Evolutionary conservation across 2,329 filamentous ascomycete species (phyloP).

Genomic region (Sphaerulina musiva): DNA sequence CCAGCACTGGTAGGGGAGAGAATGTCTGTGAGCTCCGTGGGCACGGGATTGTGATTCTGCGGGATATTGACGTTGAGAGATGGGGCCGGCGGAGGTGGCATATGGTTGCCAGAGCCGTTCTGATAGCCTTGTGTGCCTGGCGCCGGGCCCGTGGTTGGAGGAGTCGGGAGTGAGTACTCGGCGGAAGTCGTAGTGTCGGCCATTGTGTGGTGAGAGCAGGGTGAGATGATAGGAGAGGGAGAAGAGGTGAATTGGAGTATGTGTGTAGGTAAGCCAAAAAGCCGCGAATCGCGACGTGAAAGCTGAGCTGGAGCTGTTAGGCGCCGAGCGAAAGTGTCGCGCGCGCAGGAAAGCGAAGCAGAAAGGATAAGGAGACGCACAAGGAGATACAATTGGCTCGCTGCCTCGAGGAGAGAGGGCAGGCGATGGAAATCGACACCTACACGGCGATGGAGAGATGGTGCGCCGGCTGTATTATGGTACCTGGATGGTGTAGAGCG

Average conservation of each 20-base stretch:
- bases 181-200: conserved; percentile 62
- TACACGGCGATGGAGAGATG: conserved; percentile 8
- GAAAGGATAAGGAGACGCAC: conserved; percentile 8
- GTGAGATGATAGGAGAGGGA: conserved; percentile 34
- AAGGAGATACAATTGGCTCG: conserved; percentile 11
- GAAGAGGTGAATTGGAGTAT: conserved; percentile 17
- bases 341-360: conserved; percentile 9
- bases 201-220: conserved; percentile 51
- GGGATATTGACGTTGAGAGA: conserved; percentile 66
- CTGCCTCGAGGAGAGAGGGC: background rate
- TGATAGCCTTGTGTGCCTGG: conserved; percentile 61
- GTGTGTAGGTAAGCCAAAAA: conserved; percentile 1
- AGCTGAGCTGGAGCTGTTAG: conserved; percentile 17
- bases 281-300: conserved; percentile 9
- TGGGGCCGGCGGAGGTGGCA: conserved; percentile 84
- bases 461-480: background rate
- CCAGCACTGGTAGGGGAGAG: conserved; percentile 80
- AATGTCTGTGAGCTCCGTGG: conserved; percentile 78
- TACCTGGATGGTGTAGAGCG: background rate
- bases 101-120: conserved; percentile 68
- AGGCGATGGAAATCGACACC: conserved; percentile 8
- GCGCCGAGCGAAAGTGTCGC: conserved; percentile 10
- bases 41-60: conserved; percentile 92
- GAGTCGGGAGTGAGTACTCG: conserved; percentile 62
- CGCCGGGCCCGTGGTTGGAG: conserved; percentile 61